Evolutionary conservation across 2,329 filamentous ascomycete genomes (phyloP), one percentile per base, ranked within the genome.

Genomic region (Xylariaceae sp.): DNA sequence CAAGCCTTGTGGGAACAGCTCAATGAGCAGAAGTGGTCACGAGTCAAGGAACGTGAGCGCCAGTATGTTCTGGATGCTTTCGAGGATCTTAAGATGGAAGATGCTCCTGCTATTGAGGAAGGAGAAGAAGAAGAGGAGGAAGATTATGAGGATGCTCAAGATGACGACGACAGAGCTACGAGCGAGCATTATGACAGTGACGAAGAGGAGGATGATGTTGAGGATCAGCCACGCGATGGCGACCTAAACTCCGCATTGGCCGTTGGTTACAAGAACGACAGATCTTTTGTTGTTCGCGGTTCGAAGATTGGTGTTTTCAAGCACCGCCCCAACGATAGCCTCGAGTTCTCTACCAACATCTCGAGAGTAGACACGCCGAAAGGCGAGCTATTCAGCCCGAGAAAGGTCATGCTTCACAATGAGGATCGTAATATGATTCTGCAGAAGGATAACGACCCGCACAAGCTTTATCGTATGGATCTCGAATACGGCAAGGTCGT

Each of bases 271-370:
- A 97, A 96, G 75, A 89, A 97, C 66, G 94, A 99, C 72, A 86
- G 94, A 61, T 97, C 94, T 0, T 99, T 97, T 68, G 94, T 99
- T 58, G 92, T 99, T 49, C 88, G 94, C 64, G 94, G 94, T 37
- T 94, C 92, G 68, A 97, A 97, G 82, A 99, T 99, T 73, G 94
- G 94, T 57, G 94, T 99, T 47, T 99, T 99, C 83, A 97, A 95
- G 74, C 94, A 99, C 71, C 96, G 92, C 0, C 81, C 87, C 0
- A 90, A 96, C 76, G 95, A 97, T 73, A 88, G 93, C 65, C 82
- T 99, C 13, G 90, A 97, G 72, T 99, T 97, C 74, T 91, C 91
- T 10, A 99, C 94, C 61, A 97, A 92, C 65, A 99, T 99, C 69
- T 96, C 91, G 62, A 96, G 95, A 75, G 90, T 99, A 54, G 87